A percentile compares a stretch with the other conserved stretches of the same genome.
Evolutionary conservation across 2,329 filamentous ascomycete species (phyloP).

Genomic region (Curvularia eragrostidis): DNA sequence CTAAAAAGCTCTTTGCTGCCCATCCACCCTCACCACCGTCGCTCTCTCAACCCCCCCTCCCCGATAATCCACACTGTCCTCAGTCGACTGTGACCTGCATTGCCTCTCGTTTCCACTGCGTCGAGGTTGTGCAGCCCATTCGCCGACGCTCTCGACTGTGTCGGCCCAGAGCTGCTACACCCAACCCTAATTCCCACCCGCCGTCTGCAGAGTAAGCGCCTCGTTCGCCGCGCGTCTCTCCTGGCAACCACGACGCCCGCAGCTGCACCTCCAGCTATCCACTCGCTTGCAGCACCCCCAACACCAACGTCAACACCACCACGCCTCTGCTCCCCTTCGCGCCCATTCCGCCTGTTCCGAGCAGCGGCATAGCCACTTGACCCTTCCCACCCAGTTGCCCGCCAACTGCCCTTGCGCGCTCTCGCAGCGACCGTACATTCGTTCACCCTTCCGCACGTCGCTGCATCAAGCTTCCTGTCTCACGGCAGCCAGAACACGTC

Average conservation of each 20-base stretch:
- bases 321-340: conserved; percentile 14
- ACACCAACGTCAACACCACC: conserved; percentile 12
- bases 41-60: conserved; percentile 30
- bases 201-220: conserved; percentile 32
- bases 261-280: conserved; percentile 36
- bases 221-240: conserved; percentile 43
- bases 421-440: conserved; percentile 37
- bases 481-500: conserved; percentile 26
- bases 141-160: conserved; percentile 22
- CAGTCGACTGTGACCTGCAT: conserved; percentile 29
- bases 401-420: conserved; percentile 21
- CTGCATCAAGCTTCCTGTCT: conserved; percentile 11
- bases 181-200: conserved; percentile 15
- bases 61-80: conserved; percentile 29
- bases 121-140: conserved; percentile 23
- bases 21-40: conserved; percentile 40
- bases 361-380: conserved; percentile 11
- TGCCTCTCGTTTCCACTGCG: conserved; percentile 44
- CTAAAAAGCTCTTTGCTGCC: conserved; percentile 42
- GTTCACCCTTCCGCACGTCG: conserved; percentile 25
- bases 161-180: conserved; percentile 34
- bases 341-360: conserved; percentile 8
- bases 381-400: not conserved
- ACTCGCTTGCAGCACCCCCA: conserved; percentile 33
- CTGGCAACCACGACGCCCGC: conserved; percentile 37